Percentiles rank a stretch among this genome's conserved stretches.
Evolutionary conservation across 1,139 yeast species (phyloP).

Genomic region (Taphrina communis): DNA sequence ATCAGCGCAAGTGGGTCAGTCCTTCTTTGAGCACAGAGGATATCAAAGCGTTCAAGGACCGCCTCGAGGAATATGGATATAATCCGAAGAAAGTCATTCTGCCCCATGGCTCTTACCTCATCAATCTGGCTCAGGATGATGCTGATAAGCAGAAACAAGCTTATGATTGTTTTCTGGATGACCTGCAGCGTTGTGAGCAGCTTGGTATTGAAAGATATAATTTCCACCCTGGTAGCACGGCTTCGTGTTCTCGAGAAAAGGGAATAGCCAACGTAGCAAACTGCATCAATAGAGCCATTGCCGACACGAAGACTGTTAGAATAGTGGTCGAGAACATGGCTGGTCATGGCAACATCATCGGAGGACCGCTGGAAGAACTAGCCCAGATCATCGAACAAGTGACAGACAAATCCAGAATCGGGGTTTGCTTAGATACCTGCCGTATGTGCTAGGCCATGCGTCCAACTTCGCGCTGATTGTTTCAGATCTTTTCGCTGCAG

Average conservation of each 20-base stretch:
- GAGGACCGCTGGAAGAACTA: constrained; percentile 78
- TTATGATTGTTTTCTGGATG: constrained; percentile 81
- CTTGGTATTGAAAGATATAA: constrained; percentile 85
- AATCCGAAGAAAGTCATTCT: constrained; percentile 73
- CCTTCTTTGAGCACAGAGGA: constrained; percentile 75
- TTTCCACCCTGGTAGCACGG: constrained; percentile 92
- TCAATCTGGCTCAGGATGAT: constrained; percentile 91
- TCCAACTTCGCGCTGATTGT: background rate
- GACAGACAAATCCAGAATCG: constrained; percentile 78
- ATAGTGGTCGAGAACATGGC: constrained; percentile 97
- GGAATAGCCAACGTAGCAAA: constrained; percentile 73
- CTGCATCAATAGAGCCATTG: constrained; percentile 77
- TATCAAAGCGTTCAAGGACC: constrained; percentile 64
- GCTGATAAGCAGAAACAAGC: constrained; percentile 77
- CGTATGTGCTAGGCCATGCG: constrained; percentile 12
- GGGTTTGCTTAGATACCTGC: constrained; percentile 64
- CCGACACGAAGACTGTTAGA: constrained; percentile 75
- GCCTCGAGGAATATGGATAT: constrained; percentile 68
- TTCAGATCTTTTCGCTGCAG: constrained; percentile 62
- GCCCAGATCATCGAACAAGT: constrained; percentile 74
- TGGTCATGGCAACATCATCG: constrained; percentile 90
- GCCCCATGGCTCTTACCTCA: constrained; percentile 94
- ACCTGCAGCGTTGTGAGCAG: constrained; percentile 81
- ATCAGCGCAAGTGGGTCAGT: constrained; percentile 90
- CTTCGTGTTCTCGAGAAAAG: constrained; percentile 70